phyloP scores from a whole-genome alignment of 2,329 filamentous ascomycete species.

The Pseudogymnoascus sp. region DNA sequence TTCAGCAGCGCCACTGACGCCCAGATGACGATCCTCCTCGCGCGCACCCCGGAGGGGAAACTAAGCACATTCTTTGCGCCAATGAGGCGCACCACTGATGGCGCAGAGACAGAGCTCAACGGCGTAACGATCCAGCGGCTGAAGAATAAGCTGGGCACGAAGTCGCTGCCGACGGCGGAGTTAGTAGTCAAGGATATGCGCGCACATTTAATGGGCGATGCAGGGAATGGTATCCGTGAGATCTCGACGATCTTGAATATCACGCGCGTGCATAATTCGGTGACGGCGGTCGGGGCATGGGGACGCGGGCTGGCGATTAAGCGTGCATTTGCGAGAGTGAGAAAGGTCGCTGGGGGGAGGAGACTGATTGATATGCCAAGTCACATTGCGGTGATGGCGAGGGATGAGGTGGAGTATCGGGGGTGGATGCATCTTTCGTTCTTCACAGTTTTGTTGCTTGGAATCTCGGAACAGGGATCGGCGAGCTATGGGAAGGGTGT shows the following conservation, averaged over 20 bases:
- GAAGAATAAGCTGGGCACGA: conserved; percentile 68
- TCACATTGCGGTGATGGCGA: conserved; percentile 54
- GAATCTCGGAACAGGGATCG: conserved; percentile 43
- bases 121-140: conserved; percentile 62
- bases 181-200: conserved; percentile 59
- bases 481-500: conserved; percentile 23
- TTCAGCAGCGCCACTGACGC: conserved; percentile 63
- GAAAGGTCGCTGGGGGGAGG: conserved; percentile 43
- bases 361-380: conserved; percentile 45
- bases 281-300: conserved; percentile 47
- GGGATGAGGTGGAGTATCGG: conserved; percentile 49
- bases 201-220: conserved; percentile 58
- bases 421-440: conserved; percentile 51
- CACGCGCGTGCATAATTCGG: conserved; percentile 53
- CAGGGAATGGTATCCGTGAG: conserved; percentile 61
- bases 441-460: conserved; percentile 49
- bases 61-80: conserved; percentile 62
- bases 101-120: conserved; percentile 46
- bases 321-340: conserved; percentile 51
- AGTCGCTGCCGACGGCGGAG: conserved; percentile 65
- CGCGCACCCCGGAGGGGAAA: conserved; percentile 46
- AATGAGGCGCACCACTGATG: conserved; percentile 38
- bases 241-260: conserved; percentile 65
- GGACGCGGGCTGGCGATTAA: conserved; percentile 52
- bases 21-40: conserved; percentile 58